Percentiles rank a stretch among this genome's conserved stretches.
These are phyloP conservation scores for Sugiyamaella neomexicana DNA, from an alignment of 1,139 yeast genomes.

Conservation along the genomic window DNA sequence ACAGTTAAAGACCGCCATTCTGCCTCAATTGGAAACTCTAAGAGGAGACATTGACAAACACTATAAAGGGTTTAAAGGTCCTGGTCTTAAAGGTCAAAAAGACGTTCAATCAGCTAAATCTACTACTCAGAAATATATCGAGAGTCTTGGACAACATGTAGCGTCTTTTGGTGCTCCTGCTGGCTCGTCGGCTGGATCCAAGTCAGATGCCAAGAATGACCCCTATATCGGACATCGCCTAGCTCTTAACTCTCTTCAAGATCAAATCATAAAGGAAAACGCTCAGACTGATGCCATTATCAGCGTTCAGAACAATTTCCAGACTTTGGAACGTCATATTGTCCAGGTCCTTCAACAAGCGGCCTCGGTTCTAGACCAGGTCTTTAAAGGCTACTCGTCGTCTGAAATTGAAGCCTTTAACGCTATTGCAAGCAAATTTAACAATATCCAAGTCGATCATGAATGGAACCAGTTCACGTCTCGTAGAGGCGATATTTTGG, in stretches of 20 bases:
- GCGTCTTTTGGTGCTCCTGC: slow-evolving; percentile 32
- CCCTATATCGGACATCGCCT: slow-evolving; percentile 48
- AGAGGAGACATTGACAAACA: slow-evolving; percentile 45
- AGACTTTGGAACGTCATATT: slow-evolving; percentile 47
- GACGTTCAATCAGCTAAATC: slow-evolving; percentile 43
- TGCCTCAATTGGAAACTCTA: slow-evolving; percentile 41
- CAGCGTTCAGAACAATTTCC: slow-evolving; percentile 45
- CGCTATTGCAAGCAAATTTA: slow-evolving; percentile 39
- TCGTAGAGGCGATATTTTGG: slow-evolving; percentile 38
- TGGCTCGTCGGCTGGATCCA: slow-evolving; percentile 23
- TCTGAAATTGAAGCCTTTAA: slow-evolving; percentile 36
- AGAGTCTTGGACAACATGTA: slow-evolving; percentile 39
- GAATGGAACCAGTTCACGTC: slow-evolving; percentile 50
- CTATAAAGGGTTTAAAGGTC: slow-evolving; percentile 41
- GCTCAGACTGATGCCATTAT: slow-evolving; percentile 46
- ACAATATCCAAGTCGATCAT: slow-evolving; percentile 39
- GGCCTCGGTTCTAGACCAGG: slow-evolving; percentile 37
- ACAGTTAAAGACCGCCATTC: slow-evolving; percentile 36
- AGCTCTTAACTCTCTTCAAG: slow-evolving; percentile 42
- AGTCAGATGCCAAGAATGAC: slow-evolving; percentile 46
- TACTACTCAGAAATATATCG: slow-evolving; percentile 42
- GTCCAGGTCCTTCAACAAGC: slow-evolving; percentile 47
- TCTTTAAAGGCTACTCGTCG: slow-evolving; percentile 37
- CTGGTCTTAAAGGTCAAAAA: slow-evolving; percentile 41
- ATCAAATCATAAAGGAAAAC: slow-evolving; percentile 49